Base-by-base conservation (phyloP, 78 protist genomes). In the Dictyostelium firmibasis region DNA sequence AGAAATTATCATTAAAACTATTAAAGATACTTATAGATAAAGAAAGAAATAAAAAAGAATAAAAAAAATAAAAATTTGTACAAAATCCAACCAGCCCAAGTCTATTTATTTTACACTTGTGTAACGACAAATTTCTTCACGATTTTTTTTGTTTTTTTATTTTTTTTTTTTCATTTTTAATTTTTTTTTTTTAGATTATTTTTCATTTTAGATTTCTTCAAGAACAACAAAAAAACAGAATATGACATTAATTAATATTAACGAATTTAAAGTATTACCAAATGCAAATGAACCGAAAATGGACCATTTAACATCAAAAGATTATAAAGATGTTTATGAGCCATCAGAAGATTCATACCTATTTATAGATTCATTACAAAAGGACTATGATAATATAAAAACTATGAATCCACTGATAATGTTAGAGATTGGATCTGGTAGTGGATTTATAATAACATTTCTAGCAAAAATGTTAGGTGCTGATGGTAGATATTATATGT, bases 401-500 rank as follows among this genome's bases (percentile, higher is more conserved):
- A 25, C 27, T 60, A 23, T 93, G 79, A 38, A 85, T 0, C 96
- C 96, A 25, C 29, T 4, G 1, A 27, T 83, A 33, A 75, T 47
- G 5, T 33, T 93, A 18, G 96, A 93, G 23, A 93, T 93, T 27
- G 96, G 93, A 64, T 85, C 87, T 11, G 96, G 96, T 25, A 93
- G 96, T 93, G 96, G 96, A 7, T 93, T 85, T 78, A 86, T 93
- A 43, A 93, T 93, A 35, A 93, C 44, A 25, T 93, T 70, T 82
- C 29, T 85, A 4, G 47, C 96, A 1, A 57, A 64, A 8, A 1
- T 83, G 13, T 41, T 93, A 2, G 81, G 72, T 9, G 35, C 74
- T 53, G 72, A 47, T 23, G 85, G 78, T 23, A 82, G 20, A 16
- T 75, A 75, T 31, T 93, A 23, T 41, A 36, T 83, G 86, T 35